Evolutionary conservation across 805 yeast genomes (phyloP), one percentile per base, ranked within the genome.

Genomic region (Candida caryicola): DNA sequence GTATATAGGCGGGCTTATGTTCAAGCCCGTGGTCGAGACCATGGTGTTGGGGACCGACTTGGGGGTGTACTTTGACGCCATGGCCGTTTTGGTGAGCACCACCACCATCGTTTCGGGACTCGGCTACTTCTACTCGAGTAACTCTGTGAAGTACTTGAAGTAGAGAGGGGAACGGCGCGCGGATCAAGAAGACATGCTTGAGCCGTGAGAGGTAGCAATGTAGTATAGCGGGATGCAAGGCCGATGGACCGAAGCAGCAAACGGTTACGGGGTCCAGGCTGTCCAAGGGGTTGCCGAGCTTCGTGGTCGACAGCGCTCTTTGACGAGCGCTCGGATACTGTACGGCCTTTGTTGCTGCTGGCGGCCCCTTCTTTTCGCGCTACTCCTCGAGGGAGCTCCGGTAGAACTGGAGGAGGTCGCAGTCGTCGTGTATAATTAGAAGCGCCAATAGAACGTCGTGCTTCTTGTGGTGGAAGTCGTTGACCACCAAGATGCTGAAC

Each of bases 51-150:
- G 39, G 9, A 39, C 41, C 1, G 49, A 44, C 18, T 43, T 47
- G 40, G 36, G 33, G 8, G 32, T 46, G 7, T 39, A 45, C n/a
- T 56, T 59, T 35, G 49, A 52, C 13, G 60, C 53, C 29, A 51
- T 54, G 41, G 66, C 59, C 17, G 42, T 48, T 39, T 37, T 53
- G 8, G 71, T 60, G 26, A 66, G 66, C 2, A 43, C 73, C 2
- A 87, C 96, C 0, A 90, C 97, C 1, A 54, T 84, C 0, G 54
- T 77, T 43, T 85, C 95, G 56, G 96, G 96, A 0, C 60, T 81
- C 25, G 81, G 89, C 7, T 90, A 90, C 60, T 69, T 84, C 4
- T 76, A 85, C 49, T 74, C 82, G 34, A 82, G 74, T 43, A 72
- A 76, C 37, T 91, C 95, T 0, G 81, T 87, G 36, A 81, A 73